Conservation (phyloP, 352 stramenopile species). For the Phytophthora podocarpi region DNA sequence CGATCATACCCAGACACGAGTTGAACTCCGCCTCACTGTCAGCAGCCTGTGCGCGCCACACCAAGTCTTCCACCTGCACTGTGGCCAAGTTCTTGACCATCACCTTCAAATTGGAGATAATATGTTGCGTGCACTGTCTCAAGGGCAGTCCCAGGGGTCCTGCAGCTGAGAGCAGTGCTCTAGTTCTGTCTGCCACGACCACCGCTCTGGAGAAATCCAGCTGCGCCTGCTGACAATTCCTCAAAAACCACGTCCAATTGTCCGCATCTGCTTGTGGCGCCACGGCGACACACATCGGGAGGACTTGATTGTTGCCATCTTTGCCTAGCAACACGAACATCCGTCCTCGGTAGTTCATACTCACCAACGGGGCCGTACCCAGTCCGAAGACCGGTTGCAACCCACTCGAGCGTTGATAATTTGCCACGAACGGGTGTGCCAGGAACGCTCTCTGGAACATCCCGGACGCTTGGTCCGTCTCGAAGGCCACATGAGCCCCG, state of each 20-base stretch:
- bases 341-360: slow-evolving; percentile 39
- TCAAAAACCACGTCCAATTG: slow-evolving; percentile 40
- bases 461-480: slow-evolving; percentile 14
- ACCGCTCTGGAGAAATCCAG: slow-evolving; percentile 27
- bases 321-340: slow-evolving; percentile 37
- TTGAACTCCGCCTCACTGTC: slow-evolving; percentile 42
- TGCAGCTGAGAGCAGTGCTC: slow-evolving; percentile 18
- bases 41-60: slow-evolving; percentile 39
- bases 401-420: slow-evolving; percentile 27
- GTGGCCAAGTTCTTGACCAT: slow-evolving; percentile 39
- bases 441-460: slow-evolving; percentile 38
- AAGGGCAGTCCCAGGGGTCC: slow-evolving; percentile 18
- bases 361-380: slow-evolving; percentile 32
- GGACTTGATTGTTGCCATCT: slow-evolving; percentile 36
- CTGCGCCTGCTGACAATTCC: slow-evolving; percentile 33
- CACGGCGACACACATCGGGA: slow-evolving; percentile 32
- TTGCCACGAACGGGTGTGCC: slow-evolving; percentile 28
- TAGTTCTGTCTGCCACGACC: slow-evolving; percentile 28
- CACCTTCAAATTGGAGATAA: slow-evolving; percentile 34
- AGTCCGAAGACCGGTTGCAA: slow-evolving; percentile 35
- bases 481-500: slow-evolving; percentile 31
- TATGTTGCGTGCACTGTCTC: slow-evolving; percentile 37
- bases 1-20: slow-evolving; percentile 43
- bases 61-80: slow-evolving; percentile 41
- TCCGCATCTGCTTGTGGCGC: slow-evolving; percentile 26